Percentiles rank a stretch among this genome's conserved stretches.
These are phyloP conservation scores for Podila clonocystis DNA, from an alignment of 192 early-diverging fungal species.

Conservation along the genomic window DNA sequence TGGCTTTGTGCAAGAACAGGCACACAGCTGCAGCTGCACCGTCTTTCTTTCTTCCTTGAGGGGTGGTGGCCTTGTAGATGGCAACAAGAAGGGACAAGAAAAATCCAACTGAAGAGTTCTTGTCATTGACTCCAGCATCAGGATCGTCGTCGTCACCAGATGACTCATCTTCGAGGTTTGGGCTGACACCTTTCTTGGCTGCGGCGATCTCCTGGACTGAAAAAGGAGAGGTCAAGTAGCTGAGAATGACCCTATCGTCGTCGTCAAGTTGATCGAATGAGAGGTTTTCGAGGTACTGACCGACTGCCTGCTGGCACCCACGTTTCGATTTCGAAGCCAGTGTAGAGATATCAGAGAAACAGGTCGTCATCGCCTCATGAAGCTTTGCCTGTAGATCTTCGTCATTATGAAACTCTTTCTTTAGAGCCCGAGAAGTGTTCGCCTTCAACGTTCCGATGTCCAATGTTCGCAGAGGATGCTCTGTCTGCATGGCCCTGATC, in stretches of 20 bases:
- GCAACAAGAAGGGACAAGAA: slow-evolving; percentile 4
- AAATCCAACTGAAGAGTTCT: not conserved
- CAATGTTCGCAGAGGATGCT: slow-evolving; percentile 6
- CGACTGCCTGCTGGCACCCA: not conserved
- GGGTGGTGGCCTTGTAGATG: not conserved
- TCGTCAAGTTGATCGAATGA: not conserved
- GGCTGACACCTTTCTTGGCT: no score
- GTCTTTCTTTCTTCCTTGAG: not conserved
- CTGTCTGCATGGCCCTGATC: not conserved
- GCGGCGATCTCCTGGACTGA: no score
- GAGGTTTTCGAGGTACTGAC: slow-evolving; percentile 2
- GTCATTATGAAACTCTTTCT: not conserved
- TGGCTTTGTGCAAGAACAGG: no score
- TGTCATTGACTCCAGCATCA: not conserved
- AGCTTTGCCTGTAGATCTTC: no score
- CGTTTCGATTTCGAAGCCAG: not conserved
- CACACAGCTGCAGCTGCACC: no score
- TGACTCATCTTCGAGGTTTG: no score
- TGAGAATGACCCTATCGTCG: not conserved
- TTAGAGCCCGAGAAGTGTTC: not conserved
- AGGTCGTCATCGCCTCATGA: not conserved
- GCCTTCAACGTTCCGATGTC: slow-evolving; percentile 6
- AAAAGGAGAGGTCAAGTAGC: not conserved
- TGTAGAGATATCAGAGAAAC: not conserved
- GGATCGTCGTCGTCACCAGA: not conserved